phyloP scores from a whole-genome alignment of 352 stramenopile species.

The Paralagenidium karlingii region DNA sequence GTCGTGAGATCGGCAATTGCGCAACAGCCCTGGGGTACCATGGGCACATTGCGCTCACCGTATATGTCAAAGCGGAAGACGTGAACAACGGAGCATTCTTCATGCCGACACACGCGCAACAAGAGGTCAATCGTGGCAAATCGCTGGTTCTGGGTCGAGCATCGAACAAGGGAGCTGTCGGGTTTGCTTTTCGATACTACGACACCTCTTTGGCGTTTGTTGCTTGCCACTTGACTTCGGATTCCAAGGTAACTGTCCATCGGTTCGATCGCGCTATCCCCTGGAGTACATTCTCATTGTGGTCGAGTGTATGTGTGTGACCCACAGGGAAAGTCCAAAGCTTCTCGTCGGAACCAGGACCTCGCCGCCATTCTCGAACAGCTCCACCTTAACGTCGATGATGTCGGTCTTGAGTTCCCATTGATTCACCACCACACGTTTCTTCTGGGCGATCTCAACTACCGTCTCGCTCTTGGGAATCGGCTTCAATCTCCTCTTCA shows the following conservation, averaged over 20 bases:
- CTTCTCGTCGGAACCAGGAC: conserved; percentile 69
- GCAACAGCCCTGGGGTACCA: conserved; percentile 75
- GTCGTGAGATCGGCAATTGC: conserved; percentile 67
- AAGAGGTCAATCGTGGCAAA: conserved; percentile 68
- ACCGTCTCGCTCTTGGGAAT: too few relatives aligned
- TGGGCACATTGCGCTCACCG: conserved; percentile 75
- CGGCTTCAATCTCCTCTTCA: too few relatives aligned
- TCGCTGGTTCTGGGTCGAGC: conserved; percentile 67
- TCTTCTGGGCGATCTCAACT: conserved; percentile 86
- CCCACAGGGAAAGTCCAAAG: too few relatives aligned
- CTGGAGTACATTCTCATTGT: too few relatives aligned
- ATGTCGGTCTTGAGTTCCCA: conserved; percentile 76
- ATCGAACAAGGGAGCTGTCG: conserved; percentile 84
- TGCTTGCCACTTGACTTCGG: conserved; percentile 78
- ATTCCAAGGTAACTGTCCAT: too few relatives aligned
- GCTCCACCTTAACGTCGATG: conserved; percentile 65
- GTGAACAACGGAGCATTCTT: conserved; percentile 49
- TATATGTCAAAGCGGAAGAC: conserved; percentile 63
- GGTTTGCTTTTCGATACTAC: conserved; percentile 78
- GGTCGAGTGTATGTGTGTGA: too few relatives aligned
- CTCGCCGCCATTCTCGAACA: conserved; percentile 74
- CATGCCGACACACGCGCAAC: conserved; percentile 52
- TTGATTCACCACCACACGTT: conserved; percentile 80
- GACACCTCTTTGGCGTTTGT: conserved; percentile 82
- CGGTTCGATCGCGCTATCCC: too few relatives aligned